These are phyloP conservation scores for Thalassiosira exigua DNA, from an alignment of 352 stramenopile genomes.

Conservation along the genomic window DNA sequence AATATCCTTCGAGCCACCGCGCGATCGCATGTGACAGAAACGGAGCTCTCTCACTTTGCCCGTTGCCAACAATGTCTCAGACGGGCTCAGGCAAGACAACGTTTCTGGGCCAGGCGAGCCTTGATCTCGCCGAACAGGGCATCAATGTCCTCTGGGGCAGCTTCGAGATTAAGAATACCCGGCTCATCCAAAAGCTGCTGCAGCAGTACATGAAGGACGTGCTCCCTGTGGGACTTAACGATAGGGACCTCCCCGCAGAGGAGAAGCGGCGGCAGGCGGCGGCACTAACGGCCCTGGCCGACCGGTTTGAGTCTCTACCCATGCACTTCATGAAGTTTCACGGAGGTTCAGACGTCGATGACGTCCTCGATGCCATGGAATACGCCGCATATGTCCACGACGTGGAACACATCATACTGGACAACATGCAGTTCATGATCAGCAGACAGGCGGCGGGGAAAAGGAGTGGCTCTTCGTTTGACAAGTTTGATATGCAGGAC, in stretches of 20 bases:
- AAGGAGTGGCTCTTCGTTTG: conserved; percentile 52
- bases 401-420: conserved; percentile 97
- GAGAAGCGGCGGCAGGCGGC: conserved; percentile 57
- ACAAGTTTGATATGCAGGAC: conserved; percentile 91
- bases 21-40: too few relatives aligned
- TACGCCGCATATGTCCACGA: conserved; percentile 98
- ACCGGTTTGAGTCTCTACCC: conserved; percentile 92
- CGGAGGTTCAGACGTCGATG: conserved; percentile 90
- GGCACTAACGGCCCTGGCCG: conserved; percentile 59
- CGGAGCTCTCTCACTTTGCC: too few relatives aligned
- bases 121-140: conserved; percentile 91
- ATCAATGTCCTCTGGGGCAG: conserved; percentile 97
- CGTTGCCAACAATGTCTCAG: too few relatives aligned
- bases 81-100: conserved; percentile 73
- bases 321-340: conserved; percentile 99
- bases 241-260: conserved; percentile 79
- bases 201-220: conserved; percentile 88
- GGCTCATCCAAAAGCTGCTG: conserved; percentile 97
- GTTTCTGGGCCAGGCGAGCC: conserved; percentile 87
- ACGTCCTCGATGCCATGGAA: conserved; percentile 98
- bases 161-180: conserved; percentile 99
- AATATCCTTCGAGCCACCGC: too few relatives aligned
- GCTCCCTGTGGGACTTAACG: conserved; percentile 56
- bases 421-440: conserved; percentile 99
- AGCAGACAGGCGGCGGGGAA: conserved; percentile 60